Percentiles rank a stretch among this genome's conserved stretches.
Evolutionary conservation across 495 filamentous ascomycete species (phyloP).

Genomic region (Neurospora sp.): DNA sequence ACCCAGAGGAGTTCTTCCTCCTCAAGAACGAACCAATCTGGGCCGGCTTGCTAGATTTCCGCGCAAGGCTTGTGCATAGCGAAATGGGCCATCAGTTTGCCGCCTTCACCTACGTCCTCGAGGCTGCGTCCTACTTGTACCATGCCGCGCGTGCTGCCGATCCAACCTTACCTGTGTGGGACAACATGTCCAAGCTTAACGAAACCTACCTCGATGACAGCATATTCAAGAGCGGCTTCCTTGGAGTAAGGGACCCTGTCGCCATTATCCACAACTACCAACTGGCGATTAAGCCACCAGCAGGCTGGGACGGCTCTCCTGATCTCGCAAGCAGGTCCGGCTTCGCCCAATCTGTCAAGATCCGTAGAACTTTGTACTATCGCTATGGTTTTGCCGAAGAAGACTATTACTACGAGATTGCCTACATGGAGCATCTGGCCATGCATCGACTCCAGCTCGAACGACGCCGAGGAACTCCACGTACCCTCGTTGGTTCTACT

Average conservation of each 20-base stretch:
- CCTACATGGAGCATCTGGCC: conserved; percentile 4
- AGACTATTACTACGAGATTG: not conserved
- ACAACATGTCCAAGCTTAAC: not conserved
- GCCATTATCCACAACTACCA: conserved; percentile 6
- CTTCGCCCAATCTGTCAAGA: not conserved
- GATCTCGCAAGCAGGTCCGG: not conserved
- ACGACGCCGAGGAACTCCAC: not conserved
- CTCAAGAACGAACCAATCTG: conserved; percentile 18
- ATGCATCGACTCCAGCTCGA: not conserved
- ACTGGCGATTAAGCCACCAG: not conserved
- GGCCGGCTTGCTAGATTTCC: conserved; percentile 18
- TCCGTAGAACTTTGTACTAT: conserved; percentile 1
- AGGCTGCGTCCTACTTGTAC: conserved; percentile 13
- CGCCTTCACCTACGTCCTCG: conserved; percentile 6
- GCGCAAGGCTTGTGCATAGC: conserved; percentile 15
- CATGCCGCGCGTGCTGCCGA: conserved; percentile 3
- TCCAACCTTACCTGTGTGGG: conserved; percentile 4
- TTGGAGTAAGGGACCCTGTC: not conserved
- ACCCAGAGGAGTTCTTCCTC: conserved; percentile 9
- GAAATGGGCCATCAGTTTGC: conserved; percentile 15
- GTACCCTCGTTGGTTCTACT: not conserved
- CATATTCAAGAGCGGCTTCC: conserved; percentile 1
- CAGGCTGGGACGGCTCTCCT: not conserved
- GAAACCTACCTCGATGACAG: conserved; percentile 2
- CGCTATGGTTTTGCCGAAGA: conserved; percentile 4